Base-by-base conservation (phyloP, 768 basidiomycete genomes). In the Russula vinacea region DNA sequence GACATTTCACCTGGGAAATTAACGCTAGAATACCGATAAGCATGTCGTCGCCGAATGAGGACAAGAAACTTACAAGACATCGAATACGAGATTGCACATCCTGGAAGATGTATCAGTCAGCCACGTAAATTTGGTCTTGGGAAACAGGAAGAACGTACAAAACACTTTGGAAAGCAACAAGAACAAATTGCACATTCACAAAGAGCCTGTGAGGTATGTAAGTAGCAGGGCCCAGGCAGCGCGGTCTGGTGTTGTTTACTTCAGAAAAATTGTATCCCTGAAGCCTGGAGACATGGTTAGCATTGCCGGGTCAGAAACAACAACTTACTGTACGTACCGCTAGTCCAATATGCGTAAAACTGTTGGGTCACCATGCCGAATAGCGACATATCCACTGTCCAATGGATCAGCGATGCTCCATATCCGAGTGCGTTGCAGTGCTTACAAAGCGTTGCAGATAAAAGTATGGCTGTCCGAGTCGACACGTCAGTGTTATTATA, bases 201-300 rank as follows among this genome's bases (percentile, higher is more conserved):
- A 60, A 60, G n/a, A 44, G 7, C 33, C 59, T 60, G 22, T 33
- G 40, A 37, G 19, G 22, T 29, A 17, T 19, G 22, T 60, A 32
- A 33, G 59, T 24, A n/a, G 11, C 24, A 16, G 11, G 17, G n/a
- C n/a, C n/a, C n/a, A n/a, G n/a, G 50, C 24, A 4, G 22, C 22
- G 5, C 17, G 35, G 16, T 16, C 24, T 26, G 35, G 24, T 24
- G 3, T 4, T 32, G 19, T 40, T 10, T 26, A 60, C 59, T n/a
- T 60, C 32, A 60, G 7, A 32, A 7, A n/a, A 32, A 44, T 24
- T 1, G 40, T n/a, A 22, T 60, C 59, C 11, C 47, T 50, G 24
- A 59, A 59, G 19, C 47, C 58, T 59, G 7, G 9, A 8, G 13
- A 39, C 49, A 50, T 13, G 9, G 19, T 50, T 24, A 47, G 45